These are phyloP conservation scores for Brettanomyces bruxellensis DNA, from an alignment of 805 yeast genomes.

Conservation along the genomic window DNA sequence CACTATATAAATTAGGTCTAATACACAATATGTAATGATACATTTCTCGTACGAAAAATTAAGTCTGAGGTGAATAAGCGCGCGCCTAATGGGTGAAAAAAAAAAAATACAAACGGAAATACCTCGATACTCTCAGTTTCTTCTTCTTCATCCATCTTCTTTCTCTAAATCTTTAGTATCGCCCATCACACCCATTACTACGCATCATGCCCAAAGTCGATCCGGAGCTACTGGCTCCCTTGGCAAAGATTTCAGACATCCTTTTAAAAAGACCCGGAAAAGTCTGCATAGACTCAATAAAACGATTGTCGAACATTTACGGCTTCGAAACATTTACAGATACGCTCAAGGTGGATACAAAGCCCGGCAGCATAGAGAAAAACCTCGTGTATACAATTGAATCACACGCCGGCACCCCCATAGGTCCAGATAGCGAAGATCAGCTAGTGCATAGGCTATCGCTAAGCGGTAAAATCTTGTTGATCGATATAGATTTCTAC, in stretches of 20 bases:
- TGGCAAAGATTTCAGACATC: slow-evolving; percentile 24
- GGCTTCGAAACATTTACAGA: slow-evolving; percentile 30
- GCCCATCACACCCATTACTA: neutral
- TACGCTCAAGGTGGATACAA: slow-evolving; percentile 26
- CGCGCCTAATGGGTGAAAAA: too few species aligned
- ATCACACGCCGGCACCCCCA: slow-evolving; percentile 14
- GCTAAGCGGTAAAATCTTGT: slow-evolving; percentile 26
- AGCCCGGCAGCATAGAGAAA: slow-evolving; percentile 1
- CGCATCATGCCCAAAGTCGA: slow-evolving; percentile 24
- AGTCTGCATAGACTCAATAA: slow-evolving; percentile 25
- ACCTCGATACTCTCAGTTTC: too few species aligned
- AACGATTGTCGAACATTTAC: slow-evolving; percentile 26
- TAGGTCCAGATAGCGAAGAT: neutral
- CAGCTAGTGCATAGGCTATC: slow-evolving; percentile 21
- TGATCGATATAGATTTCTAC: slow-evolving; percentile 29
- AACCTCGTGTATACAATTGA: slow-evolving; percentile 20
- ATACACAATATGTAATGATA: too few species aligned
- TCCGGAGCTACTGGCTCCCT: slow-evolving; percentile 24
- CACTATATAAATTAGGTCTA: too few species aligned
- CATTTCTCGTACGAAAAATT: neutral
- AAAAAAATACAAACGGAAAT: too few species aligned
- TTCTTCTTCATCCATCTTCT: too few species aligned
- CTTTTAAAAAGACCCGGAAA: slow-evolving; percentile 27
- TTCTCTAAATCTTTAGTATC: too few species aligned
- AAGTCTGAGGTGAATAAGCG: neutral